phyloP scores from a whole-genome alignment of 495 filamentous ascomycete genomes.

The Rhypophila decipiens region DNA sequence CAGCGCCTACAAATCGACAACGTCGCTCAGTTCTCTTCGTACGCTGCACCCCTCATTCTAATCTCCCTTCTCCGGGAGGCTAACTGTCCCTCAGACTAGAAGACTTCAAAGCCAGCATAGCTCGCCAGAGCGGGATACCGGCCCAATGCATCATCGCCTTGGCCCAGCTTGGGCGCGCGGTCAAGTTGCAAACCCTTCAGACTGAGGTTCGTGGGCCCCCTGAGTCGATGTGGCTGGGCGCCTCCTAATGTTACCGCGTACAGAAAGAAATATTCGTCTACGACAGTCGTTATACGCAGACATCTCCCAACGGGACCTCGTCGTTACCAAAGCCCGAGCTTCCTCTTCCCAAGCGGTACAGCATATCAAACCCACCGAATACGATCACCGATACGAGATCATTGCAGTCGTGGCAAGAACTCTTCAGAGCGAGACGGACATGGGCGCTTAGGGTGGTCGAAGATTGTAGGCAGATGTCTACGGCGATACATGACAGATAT shows the following conservation, averaged over 20 bases:
- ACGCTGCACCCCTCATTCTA: slow-evolving; percentile 26
- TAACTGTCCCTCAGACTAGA: slow-evolving; percentile 28
- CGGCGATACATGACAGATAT: slow-evolving; percentile 41
- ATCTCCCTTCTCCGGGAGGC: not conserved
- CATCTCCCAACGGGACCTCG: slow-evolving; percentile 32
- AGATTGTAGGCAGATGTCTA: slow-evolving; percentile 54
- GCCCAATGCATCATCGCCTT: slow-evolving; percentile 70
- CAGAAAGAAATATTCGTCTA: slow-evolving; percentile 87
- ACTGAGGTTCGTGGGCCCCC: slow-evolving; percentile 56
- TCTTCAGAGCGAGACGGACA: slow-evolving; percentile 64
- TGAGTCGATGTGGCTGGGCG: too few species aligned
- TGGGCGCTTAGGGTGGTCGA: slow-evolving; percentile 70
- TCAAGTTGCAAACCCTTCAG: slow-evolving; percentile 66
- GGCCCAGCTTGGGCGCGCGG: slow-evolving; percentile 72
- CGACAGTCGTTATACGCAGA: slow-evolving; percentile 60
- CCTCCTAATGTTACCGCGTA: slow-evolving; percentile 11
- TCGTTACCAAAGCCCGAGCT: slow-evolving; percentile 41
- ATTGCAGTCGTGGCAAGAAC: slow-evolving; percentile 71
- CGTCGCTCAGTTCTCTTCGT: slow-evolving; percentile 62
- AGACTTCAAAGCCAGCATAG: slow-evolving; percentile 70
- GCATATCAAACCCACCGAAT: slow-evolving; percentile 58
- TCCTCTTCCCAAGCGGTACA: slow-evolving; percentile 53
- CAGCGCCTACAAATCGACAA: slow-evolving; percentile 72
- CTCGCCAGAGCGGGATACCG: slow-evolving; percentile 59
- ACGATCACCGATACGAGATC: slow-evolving; percentile 65